These are phyloP conservation scores for Phytophthora multivora DNA, from an alignment of 352 stramenopile species.

Conservation along the genomic window DNA sequence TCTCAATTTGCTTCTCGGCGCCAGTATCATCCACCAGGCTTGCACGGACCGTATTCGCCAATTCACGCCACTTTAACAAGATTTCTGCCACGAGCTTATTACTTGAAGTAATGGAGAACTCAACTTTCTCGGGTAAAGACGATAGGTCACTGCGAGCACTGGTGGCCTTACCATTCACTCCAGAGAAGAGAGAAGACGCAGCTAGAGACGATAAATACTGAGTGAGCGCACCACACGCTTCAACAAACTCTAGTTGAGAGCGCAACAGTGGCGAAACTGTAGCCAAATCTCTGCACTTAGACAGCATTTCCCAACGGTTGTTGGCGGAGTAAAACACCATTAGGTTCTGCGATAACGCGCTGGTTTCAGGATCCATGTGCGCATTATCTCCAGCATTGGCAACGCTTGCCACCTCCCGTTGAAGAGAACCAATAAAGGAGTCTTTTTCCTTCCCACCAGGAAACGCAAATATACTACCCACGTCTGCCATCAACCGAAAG, in stretches of 20 bases:
- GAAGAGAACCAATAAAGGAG: conserved; percentile 36
- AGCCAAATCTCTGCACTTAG: conserved; percentile 36
- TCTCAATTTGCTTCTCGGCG: conserved; percentile 19
- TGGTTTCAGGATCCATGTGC: neutral
- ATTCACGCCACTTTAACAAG: conserved; percentile 47
- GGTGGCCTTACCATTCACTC: neutral
- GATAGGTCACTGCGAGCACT: conserved; percentile 16
- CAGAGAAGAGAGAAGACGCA: conserved; percentile 21
- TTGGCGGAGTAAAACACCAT: conserved; percentile 60
- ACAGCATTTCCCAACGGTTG: conserved; percentile 59
- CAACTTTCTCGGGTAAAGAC: conserved; percentile 20
- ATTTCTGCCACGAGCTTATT: conserved; percentile 57
- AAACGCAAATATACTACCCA: conserved; percentile 56
- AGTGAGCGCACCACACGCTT: conserved; percentile 46
- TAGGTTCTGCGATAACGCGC: conserved; percentile 41
- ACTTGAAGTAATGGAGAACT: conserved; percentile 48
- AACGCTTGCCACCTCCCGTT: conserved; percentile 26
- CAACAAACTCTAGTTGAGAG: conserved; percentile 51
- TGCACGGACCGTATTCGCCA: conserved; percentile 16
- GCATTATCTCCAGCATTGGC: conserved; percentile 2
- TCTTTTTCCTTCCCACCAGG: conserved; percentile 37
- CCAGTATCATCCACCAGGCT: conserved; percentile 4
- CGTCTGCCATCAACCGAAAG: conserved; percentile 52
- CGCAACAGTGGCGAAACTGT: conserved; percentile 26
- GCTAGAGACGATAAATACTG: conserved; percentile 53